Conservation (phyloP, 1,284 basidiomycete species). For the Meripilus lineatus region DNA sequence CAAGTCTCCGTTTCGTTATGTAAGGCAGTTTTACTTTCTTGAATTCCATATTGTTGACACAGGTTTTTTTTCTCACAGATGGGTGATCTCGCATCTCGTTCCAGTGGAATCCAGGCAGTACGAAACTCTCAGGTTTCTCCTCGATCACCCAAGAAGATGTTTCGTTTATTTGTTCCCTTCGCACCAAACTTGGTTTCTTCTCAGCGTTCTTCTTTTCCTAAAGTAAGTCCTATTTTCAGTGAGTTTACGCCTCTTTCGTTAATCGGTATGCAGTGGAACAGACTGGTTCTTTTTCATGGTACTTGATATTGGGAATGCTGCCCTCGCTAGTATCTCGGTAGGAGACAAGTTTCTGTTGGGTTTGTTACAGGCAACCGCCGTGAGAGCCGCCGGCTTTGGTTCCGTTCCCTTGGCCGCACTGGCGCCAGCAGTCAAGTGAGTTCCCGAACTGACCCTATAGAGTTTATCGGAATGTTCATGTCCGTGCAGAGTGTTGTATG, state of each 20-base stretch:
- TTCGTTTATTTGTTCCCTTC: slow-evolving; percentile 95
- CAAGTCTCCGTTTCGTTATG: slow-evolving; percentile 63
- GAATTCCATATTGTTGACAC: neutral
- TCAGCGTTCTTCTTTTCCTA: slow-evolving; percentile 61
- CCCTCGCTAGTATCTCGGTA: slow-evolving; percentile 66
- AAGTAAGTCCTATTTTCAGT: slow-evolving; percentile 44
- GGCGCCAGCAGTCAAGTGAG: slow-evolving; percentile 67
- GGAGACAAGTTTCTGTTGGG: slow-evolving; percentile 65
- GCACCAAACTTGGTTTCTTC: slow-evolving; percentile 92
- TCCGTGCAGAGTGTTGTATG: slow-evolving; percentile 46
- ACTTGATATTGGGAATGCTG: slow-evolving; percentile 81
- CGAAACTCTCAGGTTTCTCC: slow-evolving; percentile 87
- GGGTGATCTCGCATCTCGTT: slow-evolving; percentile 66
- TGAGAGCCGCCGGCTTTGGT: slow-evolving; percentile 85
- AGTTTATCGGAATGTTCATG: slow-evolving; percentile 15
- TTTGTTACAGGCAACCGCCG: slow-evolving; percentile 73
- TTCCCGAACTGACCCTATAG: slow-evolving; percentile 8
- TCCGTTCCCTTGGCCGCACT: slow-evolving; percentile 67
- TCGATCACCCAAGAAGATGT: slow-evolving; percentile 95
- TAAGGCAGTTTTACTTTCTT: slow-evolving; percentile 26
- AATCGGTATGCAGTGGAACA: slow-evolving; percentile 28
- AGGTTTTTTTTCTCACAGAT: slow-evolving; percentile 46
- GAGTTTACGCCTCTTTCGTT: neutral
- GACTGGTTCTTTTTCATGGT: slow-evolving; percentile 88
- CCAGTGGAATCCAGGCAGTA: slow-evolving; percentile 55